Evolutionary conservation across 2,329 filamentous ascomycete species (phyloP), one percentile per base, ranked within the genome.

Genomic region (Alternaria burnsii): DNA sequence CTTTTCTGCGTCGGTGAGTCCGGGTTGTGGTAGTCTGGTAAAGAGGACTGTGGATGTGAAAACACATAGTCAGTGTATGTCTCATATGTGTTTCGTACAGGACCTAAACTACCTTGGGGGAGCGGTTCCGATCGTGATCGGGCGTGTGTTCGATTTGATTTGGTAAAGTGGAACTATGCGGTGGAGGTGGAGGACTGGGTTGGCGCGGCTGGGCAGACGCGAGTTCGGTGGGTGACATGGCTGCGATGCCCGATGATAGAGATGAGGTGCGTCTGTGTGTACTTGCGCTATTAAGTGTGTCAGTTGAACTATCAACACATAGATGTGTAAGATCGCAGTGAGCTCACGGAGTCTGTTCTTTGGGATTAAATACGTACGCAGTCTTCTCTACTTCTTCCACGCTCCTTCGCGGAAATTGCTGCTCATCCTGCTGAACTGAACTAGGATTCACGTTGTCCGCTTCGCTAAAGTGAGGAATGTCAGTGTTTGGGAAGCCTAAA

Each of bases 11-110:
- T 58, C 12, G 48, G 48, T 7, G 52, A 55, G 5, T 38, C 47
- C 0, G 60, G 46, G 18, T 55, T 14, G 24, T 55, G 43, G 22
- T 53, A 44, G 28, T 60, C 53, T 26, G 48, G 57, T n/a, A 63
- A 24, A 9, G 24, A 30, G 2, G 60, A 34, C 16, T 36, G 32
- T 7, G 14, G 6, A 14, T 6, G 14, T 8, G 32, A 12, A n/a
- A 5, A 36, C 0, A 14, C 32, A 5, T 16, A 16, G 32, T 36
- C 32, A 36, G 32, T 36, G 32, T 36, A 36, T 36, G 12, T 14
- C 11, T 36, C 12, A 36, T 1, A 36, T 36, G 14, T 4, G 6
- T n/a, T 36, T 36, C 12, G 32, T 5, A n/a, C n/a, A n/a, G n/a
- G n/a, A n/a, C n/a, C n/a, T n/a, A 36, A 36, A 12, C 16, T 14